A percentile compares a stretch with the other conserved stretches of the same genome.
Conservation (phyloP, 169 alveolate genomes). For the Eimeria sp. region DNA sequence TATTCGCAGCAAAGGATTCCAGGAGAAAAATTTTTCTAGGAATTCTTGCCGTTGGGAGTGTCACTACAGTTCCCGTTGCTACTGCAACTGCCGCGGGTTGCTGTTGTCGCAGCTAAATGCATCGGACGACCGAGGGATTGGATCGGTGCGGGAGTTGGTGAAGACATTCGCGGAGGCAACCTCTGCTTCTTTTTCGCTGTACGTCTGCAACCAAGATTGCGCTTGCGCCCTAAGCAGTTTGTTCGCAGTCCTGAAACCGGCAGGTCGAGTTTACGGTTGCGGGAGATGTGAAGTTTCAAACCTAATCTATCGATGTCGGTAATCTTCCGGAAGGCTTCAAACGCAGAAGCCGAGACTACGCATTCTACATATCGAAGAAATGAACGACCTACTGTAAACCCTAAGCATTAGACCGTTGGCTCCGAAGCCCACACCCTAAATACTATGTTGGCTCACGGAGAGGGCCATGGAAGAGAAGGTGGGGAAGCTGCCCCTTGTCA, state of each 20-base stretch:
- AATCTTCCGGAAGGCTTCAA: neutral
- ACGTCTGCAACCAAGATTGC: neutral
- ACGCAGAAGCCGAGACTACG: neutral
- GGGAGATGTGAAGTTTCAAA: neutral
- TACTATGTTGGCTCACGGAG: slow-evolving; percentile 83
- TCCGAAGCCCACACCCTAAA: neutral
- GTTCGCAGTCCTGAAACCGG: neutral
- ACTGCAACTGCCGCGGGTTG: neutral
- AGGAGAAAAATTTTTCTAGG: neutral
- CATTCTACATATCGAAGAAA: neutral
- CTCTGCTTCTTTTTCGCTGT: slow-evolving; percentile 80
- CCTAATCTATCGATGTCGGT: neutral
- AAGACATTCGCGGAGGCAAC: slow-evolving; percentile 96
- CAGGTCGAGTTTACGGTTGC: neutral
- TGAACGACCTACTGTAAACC: neutral
- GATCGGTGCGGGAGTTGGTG: slow-evolving; percentile 98
- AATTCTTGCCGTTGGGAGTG: neutral
- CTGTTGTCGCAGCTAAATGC: slow-evolving; percentile 95
- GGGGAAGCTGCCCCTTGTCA: slow-evolving; percentile 81
- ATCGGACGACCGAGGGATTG: slow-evolving; percentile 99
- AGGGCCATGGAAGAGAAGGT: slow-evolving; percentile 94
- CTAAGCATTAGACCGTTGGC: neutral
- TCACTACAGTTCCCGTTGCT: neutral
- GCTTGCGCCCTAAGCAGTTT: neutral
- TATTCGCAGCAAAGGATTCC: slow-evolving; percentile 68